Evolutionary conservation across 2,329 filamentous ascomycete genomes (phyloP), one percentile per base, ranked within the genome.

Genomic region (Myriosclerotinia scirpicola): DNA sequence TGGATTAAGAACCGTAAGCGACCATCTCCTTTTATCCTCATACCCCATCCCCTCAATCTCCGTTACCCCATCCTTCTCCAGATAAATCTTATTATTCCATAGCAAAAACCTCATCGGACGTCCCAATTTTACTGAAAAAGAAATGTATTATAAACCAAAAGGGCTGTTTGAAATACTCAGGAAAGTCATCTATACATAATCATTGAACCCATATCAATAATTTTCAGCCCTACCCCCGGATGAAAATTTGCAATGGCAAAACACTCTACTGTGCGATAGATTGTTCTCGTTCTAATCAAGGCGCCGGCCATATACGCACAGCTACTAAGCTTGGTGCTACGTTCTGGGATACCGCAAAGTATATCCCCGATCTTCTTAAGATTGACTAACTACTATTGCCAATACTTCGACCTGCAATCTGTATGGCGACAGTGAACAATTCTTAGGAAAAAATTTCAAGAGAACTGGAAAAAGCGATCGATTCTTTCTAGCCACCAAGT

Each of bases 131-230:
- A 79, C 70, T 26, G 26, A 26, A 3, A 26, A 26, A 87, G 72
- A 42, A 78, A 74, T 12, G 78, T 77, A 70, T 87, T 87, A 54
- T 71, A 52, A 0, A 86, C 70, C 85, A 87, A 87, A 15, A 85
- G 73, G 0, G 73, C 69, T 1, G 79, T 82, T 76, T 87, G 85
- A 67, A 87, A 87, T 26, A 86, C 78, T 71, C 83, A 85, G 69
- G 87, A 87, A 75, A 81, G 87, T 80, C 81, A 84, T 74, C 87
- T 84, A 69, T 85, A 83, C 30, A 83, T 79, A n/a, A 86, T 67
- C 30, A 85, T 75, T 0, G 82, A 80, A 14, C 78, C 81, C 1
- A 83, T 69, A 1, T 70, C 72, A 40, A 62, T 70, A 4, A 76
- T 75, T 46, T 79, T 73, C 1, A 66, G 30, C 40, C 78, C 76